Conservation (phyloP, 805 yeast species). For the Cyberlindnera samutprakarnensis region DNA sequence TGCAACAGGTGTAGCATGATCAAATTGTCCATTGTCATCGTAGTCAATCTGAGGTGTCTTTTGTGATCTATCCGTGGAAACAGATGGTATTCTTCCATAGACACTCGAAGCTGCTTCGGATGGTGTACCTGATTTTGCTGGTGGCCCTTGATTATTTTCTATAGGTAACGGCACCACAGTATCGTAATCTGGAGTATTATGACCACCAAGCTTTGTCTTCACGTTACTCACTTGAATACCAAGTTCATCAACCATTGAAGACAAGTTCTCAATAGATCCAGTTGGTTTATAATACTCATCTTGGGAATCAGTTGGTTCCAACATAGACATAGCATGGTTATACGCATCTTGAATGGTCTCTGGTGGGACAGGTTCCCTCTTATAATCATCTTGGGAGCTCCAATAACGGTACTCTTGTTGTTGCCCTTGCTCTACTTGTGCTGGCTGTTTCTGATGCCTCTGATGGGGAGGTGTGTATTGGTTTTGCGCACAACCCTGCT, state of each 20-base stretch:
- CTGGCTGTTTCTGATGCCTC: too few species aligned
- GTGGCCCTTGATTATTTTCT: not conserved
- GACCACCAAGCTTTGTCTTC: conserved; percentile 13
- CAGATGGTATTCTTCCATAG: conserved; percentile 14
- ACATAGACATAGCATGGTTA: conserved; percentile 1
- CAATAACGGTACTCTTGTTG: not conserved
- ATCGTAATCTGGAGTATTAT: conserved; percentile 5
- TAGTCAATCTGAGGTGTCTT: too few species aligned
- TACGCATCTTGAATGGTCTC: not conserved
- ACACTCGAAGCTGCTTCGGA: conserved; percentile 17
- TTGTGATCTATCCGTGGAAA: not conserved
- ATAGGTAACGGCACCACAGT: conserved; percentile 13
- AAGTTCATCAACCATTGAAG: conserved; percentile 29
- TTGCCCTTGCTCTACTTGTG: not conserved
- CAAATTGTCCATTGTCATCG: too few species aligned
- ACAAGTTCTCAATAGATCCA: conserved; percentile 24
- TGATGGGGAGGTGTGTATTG: too few species aligned
- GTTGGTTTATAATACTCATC: not conserved
- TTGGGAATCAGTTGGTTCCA: not conserved
- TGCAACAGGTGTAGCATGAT: too few species aligned
- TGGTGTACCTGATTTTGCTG: too few species aligned
- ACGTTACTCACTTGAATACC: conserved; percentile 21
- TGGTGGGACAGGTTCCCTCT: not conserved
- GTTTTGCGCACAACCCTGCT: not conserved
- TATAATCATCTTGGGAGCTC: not conserved